These are phyloP conservation scores for Rachicladosporium sp. DNA, from an alignment of 2,329 filamentous ascomycete species.

Conservation along the genomic window DNA sequence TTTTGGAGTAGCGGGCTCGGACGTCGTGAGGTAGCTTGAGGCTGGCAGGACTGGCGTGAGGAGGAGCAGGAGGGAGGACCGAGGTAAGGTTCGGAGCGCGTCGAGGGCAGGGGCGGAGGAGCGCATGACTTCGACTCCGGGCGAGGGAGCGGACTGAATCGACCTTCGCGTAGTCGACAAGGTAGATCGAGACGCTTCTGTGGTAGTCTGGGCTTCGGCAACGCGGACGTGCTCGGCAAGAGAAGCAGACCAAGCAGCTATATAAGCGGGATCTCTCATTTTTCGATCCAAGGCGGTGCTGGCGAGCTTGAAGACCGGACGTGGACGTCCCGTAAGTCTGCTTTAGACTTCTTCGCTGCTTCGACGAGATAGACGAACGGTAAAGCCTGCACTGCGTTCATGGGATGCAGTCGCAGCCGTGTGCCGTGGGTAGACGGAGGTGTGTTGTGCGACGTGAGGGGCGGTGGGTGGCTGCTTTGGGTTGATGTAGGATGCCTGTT, in stretches of 20 bases:
- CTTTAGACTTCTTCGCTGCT: slow-evolving; percentile 4
- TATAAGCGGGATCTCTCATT: slow-evolving; percentile 9
- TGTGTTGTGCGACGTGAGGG: slow-evolving; percentile 2
- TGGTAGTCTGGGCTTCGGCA: slow-evolving; percentile 2
- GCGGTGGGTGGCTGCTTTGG: slow-evolving; percentile 3
- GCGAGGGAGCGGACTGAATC: neutral
- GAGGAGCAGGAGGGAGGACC: slow-evolving; percentile 30
- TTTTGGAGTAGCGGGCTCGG: slow-evolving; percentile 24
- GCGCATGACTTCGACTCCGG: slow-evolving; percentile 4
- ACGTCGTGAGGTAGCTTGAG: neutral
- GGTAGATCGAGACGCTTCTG: neutral
- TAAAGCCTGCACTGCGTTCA: slow-evolving; percentile 6
- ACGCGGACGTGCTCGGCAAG: slow-evolving; percentile 6
- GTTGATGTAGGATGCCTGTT: neutral
- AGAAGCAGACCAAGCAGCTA: slow-evolving; percentile 6
- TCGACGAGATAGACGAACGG: slow-evolving; percentile 3
- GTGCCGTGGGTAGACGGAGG: slow-evolving; percentile 8
- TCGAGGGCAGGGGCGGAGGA: slow-evolving; percentile 7
- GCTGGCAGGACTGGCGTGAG: slow-evolving; percentile 28
- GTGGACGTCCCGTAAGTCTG: slow-evolving; percentile 10
- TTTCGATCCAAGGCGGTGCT: slow-evolving; percentile 9
- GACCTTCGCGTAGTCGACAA: neutral
- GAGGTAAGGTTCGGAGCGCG: slow-evolving; percentile 23
- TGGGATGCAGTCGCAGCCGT: slow-evolving; percentile 6
- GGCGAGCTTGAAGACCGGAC: slow-evolving; percentile 9